These are phyloP conservation scores for Trichoderma sp. DNA, from an alignment of 2,329 filamentous ascomycete species.

Conservation along the genomic window DNA sequence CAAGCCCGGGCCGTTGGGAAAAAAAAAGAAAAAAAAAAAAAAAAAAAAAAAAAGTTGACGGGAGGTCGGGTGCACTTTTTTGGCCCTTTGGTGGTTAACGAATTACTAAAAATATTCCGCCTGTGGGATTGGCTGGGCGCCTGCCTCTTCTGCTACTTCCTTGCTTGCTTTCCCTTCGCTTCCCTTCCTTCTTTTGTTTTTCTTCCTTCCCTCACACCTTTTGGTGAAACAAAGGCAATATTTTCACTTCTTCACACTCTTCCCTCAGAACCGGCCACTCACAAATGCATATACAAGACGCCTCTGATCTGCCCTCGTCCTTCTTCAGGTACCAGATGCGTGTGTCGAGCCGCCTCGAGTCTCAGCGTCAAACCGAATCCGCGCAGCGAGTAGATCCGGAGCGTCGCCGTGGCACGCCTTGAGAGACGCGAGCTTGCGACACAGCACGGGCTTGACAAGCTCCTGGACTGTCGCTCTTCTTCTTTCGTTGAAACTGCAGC, in stretches of 20 bases:
- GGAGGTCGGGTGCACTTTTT: conserved; percentile 6
- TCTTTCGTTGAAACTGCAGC: neutral
- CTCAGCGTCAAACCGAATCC: conserved; percentile 53
- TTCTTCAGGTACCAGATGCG: conserved; percentile 63
- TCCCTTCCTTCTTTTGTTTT: conserved; percentile 27
- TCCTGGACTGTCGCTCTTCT: neutral
- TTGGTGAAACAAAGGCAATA: conserved; percentile 20
- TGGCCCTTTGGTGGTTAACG: conserved; percentile 5
- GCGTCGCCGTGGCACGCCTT: conserved; percentile 59
- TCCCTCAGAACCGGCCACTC: conserved; percentile 30
- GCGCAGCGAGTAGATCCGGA: conserved; percentile 60
- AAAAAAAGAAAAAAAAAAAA: neutral
- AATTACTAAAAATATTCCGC: conserved; percentile 27
- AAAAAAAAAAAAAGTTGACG: no score
- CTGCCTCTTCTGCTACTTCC: conserved; percentile 18
- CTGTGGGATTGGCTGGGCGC: neutral
- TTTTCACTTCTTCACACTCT: conserved; percentile 22
- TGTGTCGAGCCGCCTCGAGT: conserved; percentile 52
- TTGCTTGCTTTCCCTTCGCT: conserved; percentile 13
- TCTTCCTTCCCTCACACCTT: conserved; percentile 27
- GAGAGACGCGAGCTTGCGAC: conserved; percentile 34
- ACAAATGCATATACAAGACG: conserved; percentile 60
- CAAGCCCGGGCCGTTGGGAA: neutral
- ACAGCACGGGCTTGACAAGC: conserved; percentile 1
- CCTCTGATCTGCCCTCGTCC: conserved; percentile 48